Evolutionary conservation across 2,329 filamentous ascomycete genomes (phyloP).

Genomic region (Lasiodiplodia citricola): DNA sequence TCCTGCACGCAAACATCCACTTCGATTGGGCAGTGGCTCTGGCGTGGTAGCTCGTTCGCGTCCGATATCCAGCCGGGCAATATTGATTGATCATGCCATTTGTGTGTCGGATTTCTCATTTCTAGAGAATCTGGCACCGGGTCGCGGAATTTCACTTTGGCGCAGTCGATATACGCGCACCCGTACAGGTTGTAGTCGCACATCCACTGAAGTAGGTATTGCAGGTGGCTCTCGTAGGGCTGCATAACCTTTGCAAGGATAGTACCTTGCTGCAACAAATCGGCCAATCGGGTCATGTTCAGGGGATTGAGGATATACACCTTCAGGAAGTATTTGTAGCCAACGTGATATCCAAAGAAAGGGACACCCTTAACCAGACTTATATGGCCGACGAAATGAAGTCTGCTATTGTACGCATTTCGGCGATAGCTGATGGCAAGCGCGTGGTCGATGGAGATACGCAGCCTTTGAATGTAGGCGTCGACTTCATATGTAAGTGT

Average conservation of each 20-base stretch:
- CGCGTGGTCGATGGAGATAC: conserved; percentile 88
- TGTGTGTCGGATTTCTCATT: conserved; percentile 64
- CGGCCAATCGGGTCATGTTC: conserved; percentile 84
- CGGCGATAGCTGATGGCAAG: conserved; percentile 83
- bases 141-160: conserved; percentile 72
- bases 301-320: conserved; percentile 90
- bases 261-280: conserved; percentile 85
- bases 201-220: conserved; percentile 97
- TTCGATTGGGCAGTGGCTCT: conserved; percentile 88
- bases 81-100: conserved; percentile 83
- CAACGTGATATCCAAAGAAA: conserved; percentile 95
- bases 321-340: conserved; percentile 89
- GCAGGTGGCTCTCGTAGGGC: conserved; percentile 91
- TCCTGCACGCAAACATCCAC: conserved; percentile 88
- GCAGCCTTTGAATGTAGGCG: conserved; percentile 76
- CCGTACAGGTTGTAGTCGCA: conserved; percentile 97
- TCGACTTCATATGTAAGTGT: conserved; percentile 61
- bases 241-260: conserved; percentile 85
- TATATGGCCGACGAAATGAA: conserved; percentile 84
- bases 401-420: conserved; percentile 71
- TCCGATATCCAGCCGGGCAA: conserved; percentile 64
- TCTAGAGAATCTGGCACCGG: conserved; percentile 76
- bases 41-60: conserved; percentile 69
- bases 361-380: conserved; percentile 91
- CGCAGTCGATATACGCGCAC: conserved; percentile 81